These are phyloP conservation scores for Phylloboletellus chloephorus DNA, from an alignment of 1,284 basidiomycete species.

Conservation along the genomic window DNA sequence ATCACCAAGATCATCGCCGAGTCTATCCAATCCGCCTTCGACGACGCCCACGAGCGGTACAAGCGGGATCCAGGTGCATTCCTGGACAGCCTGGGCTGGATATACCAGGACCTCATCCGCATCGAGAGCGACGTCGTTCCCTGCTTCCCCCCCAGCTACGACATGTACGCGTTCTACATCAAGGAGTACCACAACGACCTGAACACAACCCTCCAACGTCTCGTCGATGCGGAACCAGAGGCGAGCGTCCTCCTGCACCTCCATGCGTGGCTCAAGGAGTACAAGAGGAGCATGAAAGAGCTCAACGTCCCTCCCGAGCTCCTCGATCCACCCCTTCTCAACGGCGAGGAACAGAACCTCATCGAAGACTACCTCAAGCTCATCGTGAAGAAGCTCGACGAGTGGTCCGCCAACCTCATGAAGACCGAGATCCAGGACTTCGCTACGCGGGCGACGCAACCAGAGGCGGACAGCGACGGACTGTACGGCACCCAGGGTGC, in stretches of 20 bases:
- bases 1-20: slow-evolving; percentile 78
- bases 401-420: slow-evolving; percentile 95
- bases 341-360: slow-evolving; percentile 88
- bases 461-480: slow-evolving; percentile 85
- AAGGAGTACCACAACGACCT: slow-evolving; percentile 92
- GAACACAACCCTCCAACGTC: slow-evolving; percentile 67
- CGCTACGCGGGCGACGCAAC: slow-evolving; percentile 75
- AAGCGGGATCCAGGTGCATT: slow-evolving; percentile 67
- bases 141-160: slow-evolving; percentile 90
- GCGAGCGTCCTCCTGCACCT: slow-evolving; percentile 83
- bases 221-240: slow-evolving; percentile 76
- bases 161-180: slow-evolving; percentile 80
- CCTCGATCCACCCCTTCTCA: slow-evolving; percentile 85
- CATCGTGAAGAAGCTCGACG: slow-evolving; percentile 93
- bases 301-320: slow-evolving; percentile 77
- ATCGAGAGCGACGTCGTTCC: slow-evolving; percentile 85
- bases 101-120: slow-evolving; percentile 91
- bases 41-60: slow-evolving; percentile 60
- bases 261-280: slow-evolving; percentile 93
- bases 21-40: slow-evolving; percentile 73
- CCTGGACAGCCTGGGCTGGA: slow-evolving; percentile 80
- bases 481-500: slow-evolving; percentile 90
- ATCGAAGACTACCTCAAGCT: slow-evolving; percentile 95
- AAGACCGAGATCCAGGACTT: slow-evolving; percentile 87
- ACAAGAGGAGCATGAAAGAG: slow-evolving; percentile 93